Evolutionary conservation across 257 asterid species (phyloP).

Genomic region (Gynochthodes officinalis): DNA sequence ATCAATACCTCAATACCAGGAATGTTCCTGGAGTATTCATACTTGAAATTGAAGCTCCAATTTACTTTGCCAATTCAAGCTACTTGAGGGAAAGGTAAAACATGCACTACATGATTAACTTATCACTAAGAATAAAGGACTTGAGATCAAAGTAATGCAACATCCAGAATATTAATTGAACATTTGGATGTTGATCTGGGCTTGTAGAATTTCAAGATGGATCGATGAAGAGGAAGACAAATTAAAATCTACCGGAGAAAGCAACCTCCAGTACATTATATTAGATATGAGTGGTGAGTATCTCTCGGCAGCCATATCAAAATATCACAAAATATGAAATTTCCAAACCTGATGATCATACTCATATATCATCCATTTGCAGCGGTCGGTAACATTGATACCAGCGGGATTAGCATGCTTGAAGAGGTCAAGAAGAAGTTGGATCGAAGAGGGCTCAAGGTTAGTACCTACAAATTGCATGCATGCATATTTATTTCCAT

Average conservation of each 20-base stretch:
- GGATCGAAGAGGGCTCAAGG: constrained; percentile 89
- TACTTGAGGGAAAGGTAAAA: constrained; percentile 90
- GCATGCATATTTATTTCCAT: too few relatives aligned
- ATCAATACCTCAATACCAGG: constrained; percentile 63
- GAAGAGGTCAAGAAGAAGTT: constrained; percentile 71
- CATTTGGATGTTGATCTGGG: neutral
- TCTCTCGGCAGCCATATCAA: neutral
- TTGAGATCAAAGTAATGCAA: neutral
- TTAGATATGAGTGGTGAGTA: constrained; percentile 79
- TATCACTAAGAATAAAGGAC: too few relatives aligned
- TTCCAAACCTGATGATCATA: neutral
- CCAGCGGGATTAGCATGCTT: constrained; percentile 92
- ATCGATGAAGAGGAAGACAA: constrained; percentile 84
- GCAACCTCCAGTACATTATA: constrained; percentile 54
- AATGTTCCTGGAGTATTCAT: constrained; percentile 67
- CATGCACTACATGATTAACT: too few relatives aligned
- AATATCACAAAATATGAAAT: neutral
- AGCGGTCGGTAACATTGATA: constrained; percentile 96
- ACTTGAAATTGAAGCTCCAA: constrained; percentile 85
- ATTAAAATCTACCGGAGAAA: constrained; percentile 50
- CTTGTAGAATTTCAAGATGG: constrained; percentile 78
- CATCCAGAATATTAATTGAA: neutral
- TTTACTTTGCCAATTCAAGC: constrained; percentile 83
- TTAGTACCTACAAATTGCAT: constrained; percentile 7
- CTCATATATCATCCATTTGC: constrained; percentile 11